Evolutionary conservation across 2,329 filamentous ascomycete genomes (phyloP), one percentile per base, ranked within the genome.

Genomic region (Fusarium chlamydosporum): DNA sequence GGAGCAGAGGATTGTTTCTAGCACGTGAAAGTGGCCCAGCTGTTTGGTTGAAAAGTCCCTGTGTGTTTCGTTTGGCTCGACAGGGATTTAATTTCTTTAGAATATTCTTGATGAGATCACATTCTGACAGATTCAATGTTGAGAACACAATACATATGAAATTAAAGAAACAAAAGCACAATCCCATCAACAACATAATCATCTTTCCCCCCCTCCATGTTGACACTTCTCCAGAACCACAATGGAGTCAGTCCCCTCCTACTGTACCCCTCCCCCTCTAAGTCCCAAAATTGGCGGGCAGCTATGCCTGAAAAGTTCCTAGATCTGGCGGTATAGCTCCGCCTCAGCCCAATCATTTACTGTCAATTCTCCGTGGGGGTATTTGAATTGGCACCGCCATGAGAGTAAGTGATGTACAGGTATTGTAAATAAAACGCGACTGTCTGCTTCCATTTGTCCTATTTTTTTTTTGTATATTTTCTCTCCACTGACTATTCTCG

Each of bases 21-120:
- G 67, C 71, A 73, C 65, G 71, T 73, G 71, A 73, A 73, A 67
- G 43, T 70, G 71, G 71, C 71, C 71, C 67, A 70, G 40, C 53
- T 51, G 57, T 61, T 58, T 72, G 67, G 71, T 71, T 68, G 61
- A 71, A 53, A 71, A 57, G 23, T 31, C 41, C 59, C 59, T 29
- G 23, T 55, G 37, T 45, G 38, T 51, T 53, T 38, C 26, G 40
- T 26, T 27, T 7, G 40, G 13, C 43, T 40, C 7, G 33, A 48
- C 53, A 46, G 48, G 40, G 57, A 11, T 37, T n/a, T 5, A 10
- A 20, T 6, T 2, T 26, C 26, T 51, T 56, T 2, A 23, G 27
- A 11, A 51, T 13, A 6, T 8, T 48, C 4, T 26, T 18, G 23
- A 18, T 26, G 11, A 48, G 15, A 26, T 23, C 6, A 23, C 23